Conservation (phyloP, 2,329 filamentous ascomycete species). For the Boeremia lycopersici region DNA sequence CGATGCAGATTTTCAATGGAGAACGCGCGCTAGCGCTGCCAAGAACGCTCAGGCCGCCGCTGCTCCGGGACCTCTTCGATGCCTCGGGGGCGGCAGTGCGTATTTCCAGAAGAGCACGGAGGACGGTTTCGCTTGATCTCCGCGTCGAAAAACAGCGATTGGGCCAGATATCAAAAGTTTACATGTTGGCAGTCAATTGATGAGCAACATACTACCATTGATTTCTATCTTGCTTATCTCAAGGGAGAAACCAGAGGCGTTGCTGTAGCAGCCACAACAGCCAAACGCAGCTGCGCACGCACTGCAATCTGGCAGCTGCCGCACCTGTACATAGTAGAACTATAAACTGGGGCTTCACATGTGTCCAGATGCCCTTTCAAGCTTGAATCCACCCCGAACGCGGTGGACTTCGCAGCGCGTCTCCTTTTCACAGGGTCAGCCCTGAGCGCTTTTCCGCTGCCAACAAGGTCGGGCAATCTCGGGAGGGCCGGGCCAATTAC, state of each 20-base stretch:
- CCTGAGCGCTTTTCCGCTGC: constrained; percentile 20
- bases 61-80: constrained; percentile 29
- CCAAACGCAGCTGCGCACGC: constrained; percentile 17
- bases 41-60: constrained; percentile 31
- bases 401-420: constrained; percentile 12
- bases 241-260: constrained; percentile 16
- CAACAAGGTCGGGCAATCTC: constrained; percentile 25
- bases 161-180: neutral
- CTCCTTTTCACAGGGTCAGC: constrained; percentile 18
- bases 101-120: constrained; percentile 14
- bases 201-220: neutral
- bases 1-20: constrained; percentile 22
- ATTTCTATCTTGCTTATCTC: constrained; percentile 4
- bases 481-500: constrained; percentile 22
- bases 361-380: constrained; percentile 32
- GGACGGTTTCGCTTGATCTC: neutral
- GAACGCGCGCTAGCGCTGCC: constrained; percentile 18
- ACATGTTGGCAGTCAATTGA: neutral
- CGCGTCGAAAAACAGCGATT: neutral
- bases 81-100: constrained; percentile 27
- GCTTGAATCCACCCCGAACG: constrained; percentile 13
- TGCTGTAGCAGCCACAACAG: constrained; percentile 33
- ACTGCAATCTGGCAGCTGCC: constrained; percentile 21
- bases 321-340: constrained; percentile 7
- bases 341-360: constrained; percentile 29